Evolutionary conservation across 805 yeast species (phyloP).

Genomic region (Kodamaea restingae): DNA sequence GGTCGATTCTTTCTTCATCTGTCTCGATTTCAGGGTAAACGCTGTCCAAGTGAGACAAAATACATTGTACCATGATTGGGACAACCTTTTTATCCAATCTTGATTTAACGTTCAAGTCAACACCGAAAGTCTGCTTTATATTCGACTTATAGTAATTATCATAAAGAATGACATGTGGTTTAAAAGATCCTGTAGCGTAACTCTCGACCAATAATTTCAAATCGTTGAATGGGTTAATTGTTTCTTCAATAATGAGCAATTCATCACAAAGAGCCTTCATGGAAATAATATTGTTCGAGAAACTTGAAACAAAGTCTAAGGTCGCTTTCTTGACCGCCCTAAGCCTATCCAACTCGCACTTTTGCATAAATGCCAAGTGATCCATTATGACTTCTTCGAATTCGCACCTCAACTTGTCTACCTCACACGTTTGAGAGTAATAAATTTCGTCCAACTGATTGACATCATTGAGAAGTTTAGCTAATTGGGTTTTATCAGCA

Average conservation of each 20-base stretch:
- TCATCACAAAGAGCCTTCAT: constrained; percentile 59
- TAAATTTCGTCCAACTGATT: constrained; percentile 47
- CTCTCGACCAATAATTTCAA: constrained; percentile 61
- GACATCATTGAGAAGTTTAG: constrained; percentile 54
- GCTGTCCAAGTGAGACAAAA: constrained; percentile 62
- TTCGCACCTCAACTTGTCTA: constrained; percentile 67
- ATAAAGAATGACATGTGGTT: constrained; percentile 68
- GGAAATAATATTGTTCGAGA: constrained; percentile 56
- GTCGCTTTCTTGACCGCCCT: constrained; percentile 73
- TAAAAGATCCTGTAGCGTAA: constrained; percentile 69
- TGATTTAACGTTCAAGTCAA: constrained; percentile 66
- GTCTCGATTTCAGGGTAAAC: constrained; percentile 65
- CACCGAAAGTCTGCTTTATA: constrained; percentile 71
- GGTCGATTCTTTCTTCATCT: constrained; percentile 62
- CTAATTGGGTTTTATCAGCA: constrained; percentile 49
- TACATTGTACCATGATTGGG: constrained; percentile 61
- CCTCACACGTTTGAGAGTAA: constrained; percentile 47
- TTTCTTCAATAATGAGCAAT: constrained; percentile 60
- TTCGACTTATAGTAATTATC: constrained; percentile 76
- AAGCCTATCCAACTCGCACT: constrained; percentile 75
- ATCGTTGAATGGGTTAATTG: constrained; percentile 67
- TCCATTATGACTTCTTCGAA: constrained; percentile 71
- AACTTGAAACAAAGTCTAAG: constrained; percentile 64
- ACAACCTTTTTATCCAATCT: constrained; percentile 69
- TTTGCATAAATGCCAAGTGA: constrained; percentile 72